Base-by-base conservation (phyloP, 257 asterid genomes). In the Mentha longifolia region DNA sequence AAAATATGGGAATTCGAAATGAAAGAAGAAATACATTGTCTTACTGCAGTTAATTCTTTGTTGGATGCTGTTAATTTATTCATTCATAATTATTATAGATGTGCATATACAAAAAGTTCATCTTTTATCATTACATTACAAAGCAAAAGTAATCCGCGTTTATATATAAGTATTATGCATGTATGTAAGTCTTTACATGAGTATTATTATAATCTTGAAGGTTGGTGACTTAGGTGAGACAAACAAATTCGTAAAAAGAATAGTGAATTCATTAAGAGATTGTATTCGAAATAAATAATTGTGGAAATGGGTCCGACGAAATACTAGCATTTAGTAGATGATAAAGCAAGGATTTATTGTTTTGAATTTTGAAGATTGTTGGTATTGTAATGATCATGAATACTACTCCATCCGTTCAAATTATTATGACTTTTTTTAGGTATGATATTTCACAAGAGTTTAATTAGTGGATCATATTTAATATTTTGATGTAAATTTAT, bases 201-300 rank as follows among this genome's bases (percentile, higher is more conserved):
- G 14, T 25, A 55, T 57, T 14, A 8, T 60, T 14, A 22, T 55
- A 22, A 22, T 25, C 7, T 60, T n/a, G 65, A 31, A 58, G 65
- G 45, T 50, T 49, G 42, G 62, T 72, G 65, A 59, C 31, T 61
- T 42, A 35, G 17, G 50, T 61, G 71, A 50, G 71, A 63, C 61
- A 43, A 41, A 59, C 33, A 47, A 46, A 52, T 41, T 41, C 3
- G 22, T 51, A 37, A 63, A 16, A 3, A 10, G 19, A 28, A 57
- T 57, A 30, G 12, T 16, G 35, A 31, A 52, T 63, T 60, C 28
- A 28, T 65, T 28, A 35, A 13, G 49, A 64, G 28, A 56, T 55
- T 73, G 22, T 33, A 28, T 64, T 73, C 20, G 9, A 15, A 28
- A 65, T 65, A 41, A 41, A 65, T 19, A 28, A 28, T 13, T 28